Evolutionary conservation across 352 stramenopile species (phyloP), one percentile per base, ranked within the genome.

Genomic region (Globisporangium alternatum): DNA sequence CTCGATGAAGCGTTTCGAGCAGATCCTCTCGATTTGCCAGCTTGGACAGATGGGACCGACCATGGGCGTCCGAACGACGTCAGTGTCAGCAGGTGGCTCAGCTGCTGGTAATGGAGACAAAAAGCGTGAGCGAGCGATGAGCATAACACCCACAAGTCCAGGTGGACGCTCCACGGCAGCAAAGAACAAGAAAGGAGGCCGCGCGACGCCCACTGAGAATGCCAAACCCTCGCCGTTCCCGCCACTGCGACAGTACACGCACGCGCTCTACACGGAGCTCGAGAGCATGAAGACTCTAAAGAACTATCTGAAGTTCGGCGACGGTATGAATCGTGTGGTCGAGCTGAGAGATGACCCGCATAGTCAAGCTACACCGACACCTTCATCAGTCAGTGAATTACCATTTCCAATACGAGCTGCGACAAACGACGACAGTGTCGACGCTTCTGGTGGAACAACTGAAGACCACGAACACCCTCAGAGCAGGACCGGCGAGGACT

Each of bases 221-320:
- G 21, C 30, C 12, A 35, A 56, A 17, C 10, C 35, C 35, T 69
- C 72, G 22, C 60, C 47, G 19, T 89, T 83, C 49, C 77, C 76
- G 22, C 70, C 69, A n/a, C 65, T 83, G 44, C 66, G 81, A 2
- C 58, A 59, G 3, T 77, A 80, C 48, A 88, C 76, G 0, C 60
- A 39, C 0, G 64, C 65, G 49, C 57, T 89, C 1, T 90, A 84
- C 48, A 66, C 77, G 6, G 79, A 89, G 57, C 74, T 81, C 39
- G 80, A 88, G 47, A 82, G 74, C 61, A 88, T 89, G 71, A 86
- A 88, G 63, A 81, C 60, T n/a, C 45, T 83, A 33, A 78, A 71
- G 57, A 86, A 86, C 64, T 88, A 87, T 37, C 56, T 89, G 55
- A 81, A 87, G 17, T 88, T 81, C 22, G 79, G 76, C 6, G 81